A percentile compares a stretch with the other conserved stretches of the same genome.
Evolutionary conservation across 306 rosid genomes (phyloP).

Genomic region (Vigna reflexopilosa): DNA sequence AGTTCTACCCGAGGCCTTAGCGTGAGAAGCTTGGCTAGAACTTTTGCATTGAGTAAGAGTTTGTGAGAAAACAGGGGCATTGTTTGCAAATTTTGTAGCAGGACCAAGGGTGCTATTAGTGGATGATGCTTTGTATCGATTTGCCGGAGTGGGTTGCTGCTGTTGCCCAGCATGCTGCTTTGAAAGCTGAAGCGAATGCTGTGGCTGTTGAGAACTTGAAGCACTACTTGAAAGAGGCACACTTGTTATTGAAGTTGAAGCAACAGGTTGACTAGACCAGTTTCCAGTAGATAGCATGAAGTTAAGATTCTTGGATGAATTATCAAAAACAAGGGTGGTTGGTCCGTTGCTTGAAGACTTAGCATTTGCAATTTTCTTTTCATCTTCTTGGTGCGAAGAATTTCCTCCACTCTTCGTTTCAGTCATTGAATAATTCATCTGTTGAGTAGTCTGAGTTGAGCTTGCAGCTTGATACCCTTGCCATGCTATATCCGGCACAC

Average conservation of each 20-base stretch:
- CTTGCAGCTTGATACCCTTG: constrained; percentile 59
- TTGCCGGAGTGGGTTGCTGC: constrained; percentile 51
- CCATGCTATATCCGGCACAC: constrained; percentile 58
- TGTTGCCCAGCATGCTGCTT: constrained; percentile 59
- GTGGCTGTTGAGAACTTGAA: constrained; percentile 61
- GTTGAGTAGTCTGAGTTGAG: constrained; percentile 53
- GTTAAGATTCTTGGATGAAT: constrained; percentile 67
- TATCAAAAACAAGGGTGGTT: constrained; percentile 72
- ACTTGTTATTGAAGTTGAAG: constrained; percentile 47
- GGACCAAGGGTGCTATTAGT: constrained; percentile 43
- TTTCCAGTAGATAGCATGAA: constrained; percentile 61
- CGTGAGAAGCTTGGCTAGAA: constrained; percentile 54
- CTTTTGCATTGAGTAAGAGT: constrained; percentile 48
- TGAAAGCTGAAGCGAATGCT: constrained; percentile 57
- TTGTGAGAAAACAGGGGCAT: constrained; percentile 53
- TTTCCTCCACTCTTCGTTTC: constrained; percentile 56
- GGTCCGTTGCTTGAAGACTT: constrained; percentile 56
- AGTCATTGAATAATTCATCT: constrained; percentile 52
- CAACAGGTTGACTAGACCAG: constrained; percentile 57
- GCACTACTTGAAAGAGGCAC: constrained; percentile 51
- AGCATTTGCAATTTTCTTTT: constrained; percentile 55
- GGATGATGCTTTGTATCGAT: constrained; percentile 45
- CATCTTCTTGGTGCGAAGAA: constrained; percentile 54
- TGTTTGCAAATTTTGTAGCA: constrained; percentile 53
- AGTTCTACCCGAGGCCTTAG: constrained; percentile 53